phyloP scores from a whole-genome alignment of 2,329 filamentous ascomycete species.

The Polytolypa hystricis region DNA sequence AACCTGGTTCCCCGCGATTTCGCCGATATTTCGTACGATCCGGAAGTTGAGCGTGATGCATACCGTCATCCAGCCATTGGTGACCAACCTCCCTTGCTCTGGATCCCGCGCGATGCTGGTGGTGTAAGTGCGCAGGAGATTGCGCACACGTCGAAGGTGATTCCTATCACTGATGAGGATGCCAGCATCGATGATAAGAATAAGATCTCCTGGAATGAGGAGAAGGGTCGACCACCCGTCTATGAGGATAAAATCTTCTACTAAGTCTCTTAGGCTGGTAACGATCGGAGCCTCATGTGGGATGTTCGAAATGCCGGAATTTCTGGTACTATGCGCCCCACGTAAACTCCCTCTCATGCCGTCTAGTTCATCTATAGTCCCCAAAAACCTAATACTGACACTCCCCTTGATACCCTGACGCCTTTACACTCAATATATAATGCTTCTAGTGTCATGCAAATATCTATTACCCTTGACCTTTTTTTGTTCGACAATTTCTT shows the following conservation, averaged over 20 bases:
- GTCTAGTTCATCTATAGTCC: no score
- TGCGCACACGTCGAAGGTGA: conserved; percentile 56
- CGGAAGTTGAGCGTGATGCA: conserved; percentile 53
- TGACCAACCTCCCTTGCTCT: conserved; percentile 56
- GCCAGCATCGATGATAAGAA: conserved; percentile 61
- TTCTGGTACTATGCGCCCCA: no score
- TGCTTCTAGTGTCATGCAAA: no score
- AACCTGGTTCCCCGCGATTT: conserved; percentile 53
- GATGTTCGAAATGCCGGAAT: no score
- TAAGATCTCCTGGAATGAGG: conserved; percentile 48
- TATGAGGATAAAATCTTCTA: conserved; percentile 47
- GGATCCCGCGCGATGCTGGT: conserved; percentile 67
- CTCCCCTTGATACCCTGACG: no score
- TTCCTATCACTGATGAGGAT: conserved; percentile 71
- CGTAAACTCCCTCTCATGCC: no score
- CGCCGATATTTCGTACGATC: conserved; percentile 48
- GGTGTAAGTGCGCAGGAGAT: conserved; percentile 71
- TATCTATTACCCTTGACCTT: no score
- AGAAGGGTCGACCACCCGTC: conserved; percentile 47
- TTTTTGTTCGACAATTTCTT: no score
- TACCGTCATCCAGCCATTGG: conserved; percentile 63
- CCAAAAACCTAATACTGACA: no score
- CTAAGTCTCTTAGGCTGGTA: no score
- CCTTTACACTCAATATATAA: no score
- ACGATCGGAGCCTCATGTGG: no score